Conservation (phyloP, 805 yeast species). For the Wickerhamia fluorescens region DNA sequence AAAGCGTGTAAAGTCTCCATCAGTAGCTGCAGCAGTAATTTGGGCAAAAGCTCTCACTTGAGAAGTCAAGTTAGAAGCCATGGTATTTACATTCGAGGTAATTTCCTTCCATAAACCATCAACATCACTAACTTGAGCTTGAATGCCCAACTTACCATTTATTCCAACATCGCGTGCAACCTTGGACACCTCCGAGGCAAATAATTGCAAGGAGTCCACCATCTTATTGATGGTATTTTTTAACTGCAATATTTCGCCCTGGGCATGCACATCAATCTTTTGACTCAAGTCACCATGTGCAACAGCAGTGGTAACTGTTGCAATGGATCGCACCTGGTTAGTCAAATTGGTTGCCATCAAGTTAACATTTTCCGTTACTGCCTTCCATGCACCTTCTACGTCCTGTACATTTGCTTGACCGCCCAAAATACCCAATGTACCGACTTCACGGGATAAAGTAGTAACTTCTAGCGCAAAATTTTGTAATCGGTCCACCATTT, state of each 20-base stretch:
- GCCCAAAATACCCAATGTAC: constrained; percentile 41
- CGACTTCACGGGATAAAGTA: constrained; percentile 41
- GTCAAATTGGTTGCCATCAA: constrained; percentile 44
- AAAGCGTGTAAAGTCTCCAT: constrained; percentile 85
- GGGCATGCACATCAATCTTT: constrained; percentile 83
- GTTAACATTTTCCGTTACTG: constrained; percentile 41
- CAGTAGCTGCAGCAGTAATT: constrained; percentile 90
- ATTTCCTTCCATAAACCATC: constrained; percentile 91
- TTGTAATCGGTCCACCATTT: constrained; percentile 46
- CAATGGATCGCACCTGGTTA: constrained; percentile 82
- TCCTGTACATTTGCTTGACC: constrained; percentile 48
- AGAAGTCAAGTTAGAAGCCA: constrained; percentile 90
- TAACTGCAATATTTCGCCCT: constrained; percentile 81
- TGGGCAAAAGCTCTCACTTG: constrained; percentile 93
- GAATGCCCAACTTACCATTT: constrained; percentile 88
- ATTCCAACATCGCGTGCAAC: constrained; percentile 93
- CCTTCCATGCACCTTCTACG: constrained; percentile 47
- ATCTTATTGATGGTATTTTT: constrained; percentile 83
- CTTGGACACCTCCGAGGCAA: constrained; percentile 81
- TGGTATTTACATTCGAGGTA: constrained; percentile 84
- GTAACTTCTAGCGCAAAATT: constrained; percentile 42
- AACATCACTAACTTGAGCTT: constrained; percentile 84
- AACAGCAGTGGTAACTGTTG: constrained; percentile 86
- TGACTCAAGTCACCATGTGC: constrained; percentile 85
- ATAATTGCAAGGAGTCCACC: constrained; percentile 86